phyloP scores from a whole-genome alignment of 2,329 filamentous ascomycete genomes.

The Diaporthe sp. region DNA sequence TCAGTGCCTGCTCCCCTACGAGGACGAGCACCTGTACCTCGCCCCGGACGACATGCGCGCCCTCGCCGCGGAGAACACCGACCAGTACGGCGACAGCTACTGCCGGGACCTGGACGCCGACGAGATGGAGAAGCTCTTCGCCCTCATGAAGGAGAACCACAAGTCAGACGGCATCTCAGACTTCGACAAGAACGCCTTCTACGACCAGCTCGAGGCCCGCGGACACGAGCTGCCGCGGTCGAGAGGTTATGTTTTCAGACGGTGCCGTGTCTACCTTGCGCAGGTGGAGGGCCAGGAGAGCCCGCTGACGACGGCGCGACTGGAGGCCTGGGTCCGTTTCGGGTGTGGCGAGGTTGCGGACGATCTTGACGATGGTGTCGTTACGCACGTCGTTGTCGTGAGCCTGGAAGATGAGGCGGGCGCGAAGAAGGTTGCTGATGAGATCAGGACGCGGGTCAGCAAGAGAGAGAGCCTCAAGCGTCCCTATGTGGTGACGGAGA shows the following conservation, averaged over 20 bases:
- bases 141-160: conserved; percentile 46
- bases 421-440: conserved; percentile 55
- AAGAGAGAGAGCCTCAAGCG: conserved; percentile 58
- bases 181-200: conserved; percentile 63
- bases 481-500: conserved; percentile 76
- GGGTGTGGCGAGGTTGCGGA: conserved; percentile 73
- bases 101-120: conserved; percentile 68
- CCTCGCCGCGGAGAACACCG: conserved; percentile 73
- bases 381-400: conserved; percentile 83
- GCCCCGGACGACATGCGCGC: conserved; percentile 69
- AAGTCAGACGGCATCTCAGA: conserved; percentile 39
- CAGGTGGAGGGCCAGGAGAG: conserved; percentile 48
- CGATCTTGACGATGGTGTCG: conserved; percentile 61
- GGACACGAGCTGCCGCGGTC: conserved; percentile 67
- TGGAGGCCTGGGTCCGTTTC: conserved; percentile 75
- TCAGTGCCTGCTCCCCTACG: conserved; percentile 74
- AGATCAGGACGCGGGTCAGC: conserved; percentile 63
- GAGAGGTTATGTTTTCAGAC: conserved; percentile 66
- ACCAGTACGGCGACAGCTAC: conserved; percentile 88
- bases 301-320: conserved; percentile 56
- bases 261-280: conserved; percentile 59
- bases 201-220: conserved; percentile 68
- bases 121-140: conserved; percentile 59
- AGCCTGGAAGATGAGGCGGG: conserved; percentile 55
- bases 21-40: conserved; percentile 79